A percentile compares a stretch with the other conserved stretches of the same genome.
These are phyloP conservation scores for Coemansia sp. DNA, from an alignment of 192 early-diverging fungal genomes.

Conservation along the genomic window DNA sequence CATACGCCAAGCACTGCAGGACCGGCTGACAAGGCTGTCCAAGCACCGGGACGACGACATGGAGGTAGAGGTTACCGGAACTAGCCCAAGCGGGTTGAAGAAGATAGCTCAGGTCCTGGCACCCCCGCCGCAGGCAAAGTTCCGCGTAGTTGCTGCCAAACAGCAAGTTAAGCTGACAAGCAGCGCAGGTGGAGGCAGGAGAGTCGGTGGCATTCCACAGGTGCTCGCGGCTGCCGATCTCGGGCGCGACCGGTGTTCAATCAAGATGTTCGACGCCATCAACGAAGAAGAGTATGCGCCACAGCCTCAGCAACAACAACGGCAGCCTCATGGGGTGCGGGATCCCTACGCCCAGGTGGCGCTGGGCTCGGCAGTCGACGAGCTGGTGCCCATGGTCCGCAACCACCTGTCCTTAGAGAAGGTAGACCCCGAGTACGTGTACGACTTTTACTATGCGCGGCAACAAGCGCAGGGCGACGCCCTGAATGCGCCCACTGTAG, in stretches of 20 bases:
- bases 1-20: constrained; percentile 55
- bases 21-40: constrained; percentile 19
- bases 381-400: constrained; percentile 67
- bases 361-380: constrained; percentile 49
- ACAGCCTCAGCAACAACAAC: too few relatives aligned
- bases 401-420: constrained; percentile 53
- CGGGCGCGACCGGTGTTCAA: constrained; percentile 27
- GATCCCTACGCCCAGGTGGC: constrained; percentile 19
- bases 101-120: neutral
- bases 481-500: constrained; percentile 2
- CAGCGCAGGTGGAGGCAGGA: neutral
- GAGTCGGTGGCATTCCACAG: constrained; percentile 18
- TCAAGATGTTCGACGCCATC: constrained; percentile 67
- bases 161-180: constrained; percentile 8
- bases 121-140: constrained; percentile 5
- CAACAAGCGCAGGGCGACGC: constrained; percentile 7
- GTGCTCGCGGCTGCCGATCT: constrained; percentile 33
- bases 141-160: constrained; percentile 20
- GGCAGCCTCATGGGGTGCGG: neutral
- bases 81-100: too few relatives aligned
- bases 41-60: constrained; percentile 2
- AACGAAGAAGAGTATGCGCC: constrained; percentile 48
- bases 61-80: neutral
- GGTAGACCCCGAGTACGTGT: constrained; percentile 59
- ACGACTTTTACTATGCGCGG: constrained; percentile 70